Evolutionary conservation across 495 filamentous ascomycete genomes (phyloP).

Genomic region (Penicillium angulare): DNA sequence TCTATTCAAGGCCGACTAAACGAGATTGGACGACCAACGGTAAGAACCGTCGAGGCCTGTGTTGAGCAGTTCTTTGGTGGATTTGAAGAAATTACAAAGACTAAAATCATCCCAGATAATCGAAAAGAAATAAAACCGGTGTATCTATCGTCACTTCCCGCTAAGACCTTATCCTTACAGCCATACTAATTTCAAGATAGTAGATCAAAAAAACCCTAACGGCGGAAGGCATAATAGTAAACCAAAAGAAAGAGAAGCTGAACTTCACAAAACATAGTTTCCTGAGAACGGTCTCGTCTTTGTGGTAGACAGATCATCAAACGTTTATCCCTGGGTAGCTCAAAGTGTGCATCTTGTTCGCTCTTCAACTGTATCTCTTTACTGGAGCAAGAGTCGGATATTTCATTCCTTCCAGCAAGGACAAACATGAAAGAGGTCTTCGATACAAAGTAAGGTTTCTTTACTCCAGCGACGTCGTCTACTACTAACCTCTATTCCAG

Average conservation of each 20-base stretch:
- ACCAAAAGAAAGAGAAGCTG: constrained; percentile 7
- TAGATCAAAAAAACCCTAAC: background rate
- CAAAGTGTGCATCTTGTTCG: constrained; percentile 17
- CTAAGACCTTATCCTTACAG: too few relatives aligned
- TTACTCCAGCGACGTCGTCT: background rate
- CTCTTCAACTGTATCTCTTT: constrained; percentile 23
- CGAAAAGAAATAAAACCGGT: background rate
- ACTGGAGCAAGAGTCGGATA: constrained; percentile 22
- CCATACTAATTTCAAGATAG: background rate
- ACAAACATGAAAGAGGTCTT: constrained; percentile 14
- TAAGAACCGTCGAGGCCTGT: background rate
- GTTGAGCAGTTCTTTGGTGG: background rate
- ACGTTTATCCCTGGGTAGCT: constrained; percentile 16
- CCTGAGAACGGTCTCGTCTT: constrained; percentile 11
- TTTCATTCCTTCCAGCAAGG: constrained; percentile 15
- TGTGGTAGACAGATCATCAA: constrained; percentile 16
- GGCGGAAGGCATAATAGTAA: background rate
- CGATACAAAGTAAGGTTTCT: constrained; percentile 10
- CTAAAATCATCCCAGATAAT: background rate
- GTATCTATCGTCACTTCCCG: too few relatives aligned
- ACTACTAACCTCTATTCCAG: constrained; percentile 6
- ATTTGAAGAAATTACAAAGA: background rate
- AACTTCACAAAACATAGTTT: constrained; percentile 23
- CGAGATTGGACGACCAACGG: background rate
- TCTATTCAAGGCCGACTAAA: background rate